Percentiles rank a stretch among this genome's conserved stretches.
phyloP scores from a whole-genome alignment of 2,329 filamentous ascomycete species.

The Fusarium hostae region DNA sequence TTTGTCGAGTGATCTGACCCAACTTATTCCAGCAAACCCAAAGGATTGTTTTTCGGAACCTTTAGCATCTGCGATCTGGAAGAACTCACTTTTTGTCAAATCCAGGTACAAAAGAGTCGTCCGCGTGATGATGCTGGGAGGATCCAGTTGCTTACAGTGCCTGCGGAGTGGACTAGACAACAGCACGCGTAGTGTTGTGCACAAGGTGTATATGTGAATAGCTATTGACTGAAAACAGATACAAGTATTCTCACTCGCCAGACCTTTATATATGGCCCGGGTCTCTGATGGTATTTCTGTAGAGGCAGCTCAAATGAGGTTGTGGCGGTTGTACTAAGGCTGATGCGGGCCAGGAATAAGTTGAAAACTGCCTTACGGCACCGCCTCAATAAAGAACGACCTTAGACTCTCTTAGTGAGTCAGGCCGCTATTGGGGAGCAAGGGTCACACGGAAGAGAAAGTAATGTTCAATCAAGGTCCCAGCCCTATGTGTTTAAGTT shows the following conservation, averaged over 20 bases:
- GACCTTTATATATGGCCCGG: constrained; percentile 14
- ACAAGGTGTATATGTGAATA: background rate
- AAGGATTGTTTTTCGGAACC: background rate
- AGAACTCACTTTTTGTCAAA: constrained; percentile 9
- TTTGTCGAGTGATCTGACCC: background rate
- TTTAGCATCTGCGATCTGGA: background rate
- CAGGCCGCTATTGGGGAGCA: constrained; percentile 27
- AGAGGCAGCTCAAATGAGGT: constrained; percentile 3
- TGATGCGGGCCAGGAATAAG: constrained; percentile 20
- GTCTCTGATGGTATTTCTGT: constrained; percentile 1
- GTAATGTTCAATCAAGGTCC: background rate
- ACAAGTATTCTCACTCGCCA: background rate
- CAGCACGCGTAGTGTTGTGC: background rate
- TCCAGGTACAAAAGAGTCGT: background rate
- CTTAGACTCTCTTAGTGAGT: constrained; percentile 30
- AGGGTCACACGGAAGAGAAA: background rate
- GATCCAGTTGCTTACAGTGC: background rate
- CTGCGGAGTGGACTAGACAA: background rate
- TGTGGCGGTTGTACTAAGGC: constrained; percentile 19
- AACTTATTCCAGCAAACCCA: background rate
- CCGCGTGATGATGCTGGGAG: background rate
- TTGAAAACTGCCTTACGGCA: constrained; percentile 43
- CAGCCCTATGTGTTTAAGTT: background rate
- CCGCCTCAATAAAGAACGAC: constrained; percentile 35
- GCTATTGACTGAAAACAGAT: background rate